Evolutionary conservation across 2,329 filamentous ascomycete species (phyloP).

Genomic region (Fusarium sp.): DNA sequence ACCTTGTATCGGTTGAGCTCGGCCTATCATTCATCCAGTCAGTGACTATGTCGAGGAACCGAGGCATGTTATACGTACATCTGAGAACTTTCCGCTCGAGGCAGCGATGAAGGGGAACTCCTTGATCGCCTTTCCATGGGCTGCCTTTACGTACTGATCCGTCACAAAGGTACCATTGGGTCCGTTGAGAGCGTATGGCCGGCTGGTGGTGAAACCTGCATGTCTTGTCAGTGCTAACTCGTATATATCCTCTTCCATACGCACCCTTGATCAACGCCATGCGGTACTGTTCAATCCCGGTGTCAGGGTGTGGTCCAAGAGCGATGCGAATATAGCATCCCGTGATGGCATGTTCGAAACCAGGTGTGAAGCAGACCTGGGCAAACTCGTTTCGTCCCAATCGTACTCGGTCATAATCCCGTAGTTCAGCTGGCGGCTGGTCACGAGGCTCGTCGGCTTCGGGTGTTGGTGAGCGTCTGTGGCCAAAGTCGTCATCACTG

Average conservation of each 20-base stretch:
- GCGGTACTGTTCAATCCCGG: constrained; percentile 82
- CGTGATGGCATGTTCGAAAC: constrained; percentile 83
- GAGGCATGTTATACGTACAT: constrained; percentile 63
- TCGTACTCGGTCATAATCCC: constrained; percentile 86
- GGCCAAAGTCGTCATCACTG: constrained; percentile 84
- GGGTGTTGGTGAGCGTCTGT: constrained; percentile 64
- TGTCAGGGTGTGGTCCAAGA: constrained; percentile 80
- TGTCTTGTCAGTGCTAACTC: constrained; percentile 33
- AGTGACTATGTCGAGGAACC: neutral
- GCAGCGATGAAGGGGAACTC: constrained; percentile 92
- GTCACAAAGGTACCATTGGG: constrained; percentile 84
- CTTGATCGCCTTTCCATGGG: constrained; percentile 85
- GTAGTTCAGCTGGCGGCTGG: constrained; percentile 76
- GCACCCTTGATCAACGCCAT: constrained; percentile 89
- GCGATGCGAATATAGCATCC: constrained; percentile 90
- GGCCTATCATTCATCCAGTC: constrained; percentile 59
- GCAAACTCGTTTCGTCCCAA: constrained; percentile 89
- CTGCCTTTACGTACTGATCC: constrained; percentile 84
- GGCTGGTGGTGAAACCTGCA: constrained; percentile 80
- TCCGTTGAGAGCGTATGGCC: constrained; percentile 84
- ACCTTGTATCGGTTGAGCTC: constrained; percentile 87
- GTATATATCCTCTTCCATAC: constrained; percentile 14
- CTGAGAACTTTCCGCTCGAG: constrained; percentile 87
- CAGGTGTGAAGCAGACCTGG: constrained; percentile 92
- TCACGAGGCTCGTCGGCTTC: constrained; percentile 76